Conservation (phyloP, 495 filamentous ascomycete species). For the Trichocladium antarcticum region DNA sequence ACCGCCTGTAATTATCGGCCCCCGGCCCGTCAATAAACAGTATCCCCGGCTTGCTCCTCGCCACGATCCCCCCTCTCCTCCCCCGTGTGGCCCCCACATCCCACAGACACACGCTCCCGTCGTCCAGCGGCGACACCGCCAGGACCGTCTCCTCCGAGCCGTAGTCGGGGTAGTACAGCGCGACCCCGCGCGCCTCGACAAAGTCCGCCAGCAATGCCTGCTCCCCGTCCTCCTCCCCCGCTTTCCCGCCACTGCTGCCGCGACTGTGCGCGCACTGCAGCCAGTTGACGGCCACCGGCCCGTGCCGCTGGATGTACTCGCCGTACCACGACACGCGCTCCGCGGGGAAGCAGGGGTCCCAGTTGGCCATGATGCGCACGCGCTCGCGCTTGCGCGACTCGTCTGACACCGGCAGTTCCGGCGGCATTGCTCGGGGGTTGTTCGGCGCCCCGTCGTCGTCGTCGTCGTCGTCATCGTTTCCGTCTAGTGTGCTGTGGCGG, state of each 20-base stretch:
- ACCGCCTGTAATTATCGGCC: slow-evolving; percentile 32
- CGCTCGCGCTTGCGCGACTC: slow-evolving; percentile 32
- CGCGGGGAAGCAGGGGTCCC: slow-evolving; percentile 65
- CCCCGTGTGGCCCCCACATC: slow-evolving; percentile 54
- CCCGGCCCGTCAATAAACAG: slow-evolving; percentile 42
- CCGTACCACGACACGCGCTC: slow-evolving; percentile 71
- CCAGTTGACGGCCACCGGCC: slow-evolving; percentile 63
- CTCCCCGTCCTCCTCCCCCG: too few species aligned
- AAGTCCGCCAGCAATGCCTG: slow-evolving; percentile 16
- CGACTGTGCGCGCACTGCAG: slow-evolving; percentile 36
- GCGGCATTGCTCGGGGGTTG: background rate
- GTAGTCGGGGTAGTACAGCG: slow-evolving; percentile 45
- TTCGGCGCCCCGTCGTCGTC: background rate
- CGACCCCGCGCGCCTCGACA: slow-evolving; percentile 54
- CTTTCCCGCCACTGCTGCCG: slow-evolving; percentile 25
- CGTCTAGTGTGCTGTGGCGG: background rate
- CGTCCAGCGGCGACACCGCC: slow-evolving; percentile 68
- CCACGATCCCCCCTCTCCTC: slow-evolving; percentile 53
- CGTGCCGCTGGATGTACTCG: slow-evolving; percentile 78
- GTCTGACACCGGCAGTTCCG: background rate
- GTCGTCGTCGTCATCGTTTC: background rate
- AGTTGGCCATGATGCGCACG: slow-evolving; percentile 52
- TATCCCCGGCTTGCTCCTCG: slow-evolving; percentile 52
- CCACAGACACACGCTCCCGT: slow-evolving; percentile 81
- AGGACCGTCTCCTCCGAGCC: slow-evolving; percentile 41